Conservation (phyloP, 2,329 filamentous ascomycete species). For the Ophiostoma pallidulum region DNA sequence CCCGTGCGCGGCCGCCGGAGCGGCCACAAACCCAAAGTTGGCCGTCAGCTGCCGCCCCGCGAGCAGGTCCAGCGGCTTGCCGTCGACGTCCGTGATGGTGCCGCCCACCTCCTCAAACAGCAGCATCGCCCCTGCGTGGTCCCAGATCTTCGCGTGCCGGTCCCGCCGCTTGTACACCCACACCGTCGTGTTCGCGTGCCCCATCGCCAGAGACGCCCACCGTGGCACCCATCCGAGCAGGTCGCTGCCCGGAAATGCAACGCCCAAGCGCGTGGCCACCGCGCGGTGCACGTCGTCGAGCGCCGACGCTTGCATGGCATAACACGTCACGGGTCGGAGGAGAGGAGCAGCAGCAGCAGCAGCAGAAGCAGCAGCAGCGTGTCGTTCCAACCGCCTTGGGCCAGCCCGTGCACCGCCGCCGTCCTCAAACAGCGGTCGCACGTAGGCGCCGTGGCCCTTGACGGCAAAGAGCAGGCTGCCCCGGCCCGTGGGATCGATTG, state of each 20-base stretch:
- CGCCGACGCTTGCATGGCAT: conserved; percentile 37
- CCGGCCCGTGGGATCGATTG: conserved; percentile 32
- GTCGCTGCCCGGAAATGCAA: conserved; percentile 38
- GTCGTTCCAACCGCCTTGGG: conserved; percentile 25
- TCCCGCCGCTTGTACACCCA: conserved; percentile 45
- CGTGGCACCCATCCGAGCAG: conserved; percentile 49
- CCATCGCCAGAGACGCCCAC: conserved; percentile 44
- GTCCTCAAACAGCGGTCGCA: conserved; percentile 29
- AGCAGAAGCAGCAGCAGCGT: conserved; percentile 18
- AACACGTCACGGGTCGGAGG: conserved; percentile 39
- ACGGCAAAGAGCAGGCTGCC: conserved; percentile 45
- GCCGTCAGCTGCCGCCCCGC: conserved; percentile 37
- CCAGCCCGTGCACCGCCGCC: neutral
- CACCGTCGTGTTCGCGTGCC: conserved; percentile 43
- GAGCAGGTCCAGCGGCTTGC: conserved; percentile 39
- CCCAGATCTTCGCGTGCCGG: conserved; percentile 47
- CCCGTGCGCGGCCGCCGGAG: conserved; percentile 34
- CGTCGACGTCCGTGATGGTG: conserved; percentile 44
- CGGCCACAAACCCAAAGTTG: conserved; percentile 50
- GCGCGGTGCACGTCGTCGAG: conserved; percentile 37
- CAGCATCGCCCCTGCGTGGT: conserved; percentile 51
- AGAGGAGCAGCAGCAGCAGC: conserved; percentile 6
- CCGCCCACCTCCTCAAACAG: conserved; percentile 49
- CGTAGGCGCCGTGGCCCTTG: conserved; percentile 37
- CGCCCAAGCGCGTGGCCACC: conserved; percentile 33